Percentiles rank a stretch among this genome's conserved stretches.
phyloP scores from a whole-genome alignment of 805 yeast species.

The Barnettozyma salicaria region DNA sequence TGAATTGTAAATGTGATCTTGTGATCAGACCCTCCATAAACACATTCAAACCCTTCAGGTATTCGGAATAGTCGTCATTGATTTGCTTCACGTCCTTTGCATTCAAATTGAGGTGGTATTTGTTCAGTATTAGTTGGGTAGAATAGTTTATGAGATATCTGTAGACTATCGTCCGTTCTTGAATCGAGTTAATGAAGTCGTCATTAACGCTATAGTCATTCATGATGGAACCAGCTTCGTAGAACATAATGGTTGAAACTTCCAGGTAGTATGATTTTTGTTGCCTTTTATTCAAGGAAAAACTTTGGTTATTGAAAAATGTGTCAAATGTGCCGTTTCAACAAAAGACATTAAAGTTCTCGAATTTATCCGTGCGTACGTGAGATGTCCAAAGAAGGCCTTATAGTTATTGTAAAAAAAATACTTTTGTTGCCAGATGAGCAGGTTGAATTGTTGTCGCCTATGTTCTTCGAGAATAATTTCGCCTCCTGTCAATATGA shows the following conservation, averaged over 20 bases:
- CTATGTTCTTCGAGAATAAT: no score
- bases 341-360: no score
- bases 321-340: slow-evolving; percentile 10
- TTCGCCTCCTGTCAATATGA: no score
- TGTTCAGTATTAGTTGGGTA: slow-evolving; percentile 2
- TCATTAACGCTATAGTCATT: not conserved
- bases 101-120: slow-evolving; percentile 4
- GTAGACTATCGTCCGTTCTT: slow-evolving; percentile 1
- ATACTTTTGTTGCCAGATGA: no score
- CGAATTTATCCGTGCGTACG: not conserved
- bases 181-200: not conserved
- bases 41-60: not conserved
- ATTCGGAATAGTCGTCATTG: not conserved
- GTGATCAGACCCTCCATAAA: not conserved
- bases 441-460: no score
- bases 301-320: slow-evolving; percentile 2
- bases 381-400: not conserved
- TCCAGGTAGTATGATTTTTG: no score
- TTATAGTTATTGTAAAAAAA: not conserved
- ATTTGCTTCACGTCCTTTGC: not conserved
- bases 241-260: not conserved
- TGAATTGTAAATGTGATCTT: not conserved
- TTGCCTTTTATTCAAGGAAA: no score
- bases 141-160: slow-evolving; percentile 8
- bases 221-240: not conserved